These are phyloP conservation scores for Phanerochaete sordida DNA, from an alignment of 768 basidiomycete genomes.

Conservation along the genomic window DNA sequence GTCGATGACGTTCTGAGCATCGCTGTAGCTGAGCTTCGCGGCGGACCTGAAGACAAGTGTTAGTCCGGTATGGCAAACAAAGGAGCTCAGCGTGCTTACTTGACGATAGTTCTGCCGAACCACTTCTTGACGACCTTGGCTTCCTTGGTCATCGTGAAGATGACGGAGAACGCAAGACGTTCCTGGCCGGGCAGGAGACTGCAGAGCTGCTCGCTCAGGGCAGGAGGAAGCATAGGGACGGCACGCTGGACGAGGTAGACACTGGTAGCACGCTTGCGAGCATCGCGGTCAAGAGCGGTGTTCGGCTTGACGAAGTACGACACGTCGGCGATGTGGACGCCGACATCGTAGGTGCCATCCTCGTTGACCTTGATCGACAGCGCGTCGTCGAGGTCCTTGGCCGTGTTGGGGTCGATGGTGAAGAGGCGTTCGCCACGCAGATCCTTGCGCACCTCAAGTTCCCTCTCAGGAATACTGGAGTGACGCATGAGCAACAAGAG, in stretches of 20 bases:
- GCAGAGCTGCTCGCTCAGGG: constrained; percentile 90
- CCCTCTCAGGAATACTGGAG: constrained; percentile 79
- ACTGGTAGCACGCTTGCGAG: constrained; percentile 93
- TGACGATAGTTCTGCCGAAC: constrained; percentile 92
- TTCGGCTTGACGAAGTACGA: constrained; percentile 94
- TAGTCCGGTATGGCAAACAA: not conserved
- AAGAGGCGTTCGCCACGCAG: constrained; percentile 82
- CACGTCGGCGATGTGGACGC: constrained; percentile 96
- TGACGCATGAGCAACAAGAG: constrained; percentile 13
- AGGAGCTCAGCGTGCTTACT: constrained; percentile 42
- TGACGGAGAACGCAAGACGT: constrained; percentile 84
- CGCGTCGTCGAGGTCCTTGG: constrained; percentile 95
- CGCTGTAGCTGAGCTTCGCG: constrained; percentile 77
- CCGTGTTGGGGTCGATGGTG: constrained; percentile 87
- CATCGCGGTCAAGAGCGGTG: constrained; percentile 97
- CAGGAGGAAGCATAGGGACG: constrained; percentile 95
- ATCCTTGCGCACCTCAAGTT: constrained; percentile 86
- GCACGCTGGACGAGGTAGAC: constrained; percentile 96
- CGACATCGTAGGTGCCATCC: constrained; percentile 89
- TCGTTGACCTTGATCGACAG: constrained; percentile 85
- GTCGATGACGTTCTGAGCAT: constrained; percentile 81
- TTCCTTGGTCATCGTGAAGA: constrained; percentile 84
- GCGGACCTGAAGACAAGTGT: constrained; percentile 57
- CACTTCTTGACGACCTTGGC: constrained; percentile 82
- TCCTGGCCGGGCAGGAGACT: constrained; percentile 87